phyloP scores from a whole-genome alignment of 352 stramenopile genomes.

The Globisporangium paddicum region DNA sequence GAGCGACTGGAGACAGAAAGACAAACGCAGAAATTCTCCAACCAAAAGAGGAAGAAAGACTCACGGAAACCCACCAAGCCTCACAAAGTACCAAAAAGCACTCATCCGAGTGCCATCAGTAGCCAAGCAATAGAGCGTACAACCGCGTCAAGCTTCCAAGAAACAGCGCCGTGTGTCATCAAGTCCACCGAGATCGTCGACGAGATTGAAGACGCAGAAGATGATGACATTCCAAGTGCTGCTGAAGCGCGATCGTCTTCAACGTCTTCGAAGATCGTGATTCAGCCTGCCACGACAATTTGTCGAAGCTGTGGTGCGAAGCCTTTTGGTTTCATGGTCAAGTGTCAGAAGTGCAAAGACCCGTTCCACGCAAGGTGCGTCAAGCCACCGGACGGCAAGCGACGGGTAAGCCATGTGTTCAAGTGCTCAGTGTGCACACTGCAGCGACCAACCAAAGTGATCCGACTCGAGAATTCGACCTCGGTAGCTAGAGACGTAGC shows the following conservation, averaged over 20 bases:
- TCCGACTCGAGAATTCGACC: not conserved
- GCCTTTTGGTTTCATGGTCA: constrained; percentile 52
- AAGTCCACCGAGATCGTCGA: constrained; percentile 7
- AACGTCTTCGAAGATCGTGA: not conserved
- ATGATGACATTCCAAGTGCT: not conserved
- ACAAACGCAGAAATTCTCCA: not conserved
- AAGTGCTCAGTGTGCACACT: constrained; percentile 23
- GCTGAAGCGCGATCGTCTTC: not conserved
- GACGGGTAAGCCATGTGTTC: constrained; percentile 23
- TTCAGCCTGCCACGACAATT: not conserved
- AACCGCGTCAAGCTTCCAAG: not conserved
- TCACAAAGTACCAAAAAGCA: not conserved
- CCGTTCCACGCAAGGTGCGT: constrained; percentile 41
- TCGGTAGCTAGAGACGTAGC: not conserved
- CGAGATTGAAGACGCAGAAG: constrained; percentile 11
- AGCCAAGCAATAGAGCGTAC: not conserved
- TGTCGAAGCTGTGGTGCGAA: constrained; percentile 24
- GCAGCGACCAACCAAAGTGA: constrained; percentile 23
- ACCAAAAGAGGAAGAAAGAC: not conserved
- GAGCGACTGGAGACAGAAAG: not conserved
- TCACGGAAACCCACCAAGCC: not conserved
- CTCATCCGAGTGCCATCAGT: not conserved
- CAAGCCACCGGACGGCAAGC: constrained; percentile 21
- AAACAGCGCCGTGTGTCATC: not conserved
- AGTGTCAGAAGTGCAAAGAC: constrained; percentile 48